These are phyloP conservation scores for Myriosclerotinia scirpicola DNA, from an alignment of 2,329 filamentous ascomycete genomes.

Conservation along the genomic window DNA sequence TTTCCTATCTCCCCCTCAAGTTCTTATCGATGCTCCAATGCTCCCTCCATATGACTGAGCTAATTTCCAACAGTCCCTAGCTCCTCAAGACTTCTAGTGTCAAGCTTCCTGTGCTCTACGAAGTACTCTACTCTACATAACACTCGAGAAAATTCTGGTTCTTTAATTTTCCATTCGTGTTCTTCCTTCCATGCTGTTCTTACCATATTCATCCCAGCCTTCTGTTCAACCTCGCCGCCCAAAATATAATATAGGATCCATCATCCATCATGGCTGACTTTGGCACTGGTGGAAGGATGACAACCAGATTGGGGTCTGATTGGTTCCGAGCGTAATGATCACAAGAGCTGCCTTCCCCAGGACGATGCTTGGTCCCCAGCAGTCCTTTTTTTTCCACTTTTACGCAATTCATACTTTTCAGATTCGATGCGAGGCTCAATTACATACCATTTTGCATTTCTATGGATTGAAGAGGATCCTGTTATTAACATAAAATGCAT, in stretches of 20 bases:
- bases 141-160: no score
- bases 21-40: no score
- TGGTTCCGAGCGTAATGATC: conserved; percentile 2
- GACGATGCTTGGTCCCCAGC: conserved; percentile 11
- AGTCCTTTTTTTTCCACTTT: neutral
- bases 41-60: no score
- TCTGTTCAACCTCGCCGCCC: neutral
- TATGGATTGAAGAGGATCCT: neutral
- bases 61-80: no score
- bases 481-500: neutral
- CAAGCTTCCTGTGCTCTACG: no score
- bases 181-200: no score
- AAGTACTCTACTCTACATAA: no score
- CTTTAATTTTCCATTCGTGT: no score
- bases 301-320: neutral
- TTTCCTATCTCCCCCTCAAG: no score
- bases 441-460: neutral
- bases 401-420: conserved; percentile 1
- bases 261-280: neutral
- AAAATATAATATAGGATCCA: neutral
- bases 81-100: no score
- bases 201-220: neutral
- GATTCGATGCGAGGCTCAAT: neutral
- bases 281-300: conserved; percentile 1
- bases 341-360: conserved; percentile 4